Evolutionary conservation across 768 basidiomycete species (phyloP).

Genomic region (Harrya chromipes): DNA sequence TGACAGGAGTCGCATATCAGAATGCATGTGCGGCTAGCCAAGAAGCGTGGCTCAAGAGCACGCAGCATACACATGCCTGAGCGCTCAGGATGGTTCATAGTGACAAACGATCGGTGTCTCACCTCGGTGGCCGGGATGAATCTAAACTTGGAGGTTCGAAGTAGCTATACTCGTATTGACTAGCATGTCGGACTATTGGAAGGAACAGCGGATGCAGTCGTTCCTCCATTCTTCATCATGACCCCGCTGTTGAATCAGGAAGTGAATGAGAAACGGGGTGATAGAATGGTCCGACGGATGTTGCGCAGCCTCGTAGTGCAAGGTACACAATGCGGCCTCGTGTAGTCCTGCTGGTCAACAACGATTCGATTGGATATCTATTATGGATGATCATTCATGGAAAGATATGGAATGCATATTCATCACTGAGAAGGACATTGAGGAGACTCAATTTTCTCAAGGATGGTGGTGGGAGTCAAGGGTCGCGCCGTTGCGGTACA

Average conservation of each 20-base stretch:
- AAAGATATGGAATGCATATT: too few relatives aligned
- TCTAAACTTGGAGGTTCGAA: neutral
- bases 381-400: neutral
- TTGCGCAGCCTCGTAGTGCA: conserved; percentile 11
- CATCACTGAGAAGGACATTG: too few relatives aligned
- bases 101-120: neutral
- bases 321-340: conserved; percentile 14
- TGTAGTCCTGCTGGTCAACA: conserved; percentile 23
- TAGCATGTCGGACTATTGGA: neutral
- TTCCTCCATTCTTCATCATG: neutral
- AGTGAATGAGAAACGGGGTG: conserved; percentile 11
- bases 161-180: neutral
- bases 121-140: neutral
- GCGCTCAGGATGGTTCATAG: neutral
- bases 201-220: neutral
- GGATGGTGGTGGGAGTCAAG: too few relatives aligned
- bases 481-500: too few relatives aligned
- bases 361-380: conserved; percentile 4
- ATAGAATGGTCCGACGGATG: conserved; percentile 6
- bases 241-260: neutral
- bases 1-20: conserved; percentile 12
- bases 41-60: conserved; percentile 11
- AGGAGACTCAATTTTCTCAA: too few relatives aligned
- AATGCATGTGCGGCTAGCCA: conserved; percentile 16
- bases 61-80: conserved; percentile 11